These are phyloP conservation scores for Podospora bellae-mahoneyi DNA, from an alignment of 495 filamentous ascomycete species.

Conservation along the genomic window DNA sequence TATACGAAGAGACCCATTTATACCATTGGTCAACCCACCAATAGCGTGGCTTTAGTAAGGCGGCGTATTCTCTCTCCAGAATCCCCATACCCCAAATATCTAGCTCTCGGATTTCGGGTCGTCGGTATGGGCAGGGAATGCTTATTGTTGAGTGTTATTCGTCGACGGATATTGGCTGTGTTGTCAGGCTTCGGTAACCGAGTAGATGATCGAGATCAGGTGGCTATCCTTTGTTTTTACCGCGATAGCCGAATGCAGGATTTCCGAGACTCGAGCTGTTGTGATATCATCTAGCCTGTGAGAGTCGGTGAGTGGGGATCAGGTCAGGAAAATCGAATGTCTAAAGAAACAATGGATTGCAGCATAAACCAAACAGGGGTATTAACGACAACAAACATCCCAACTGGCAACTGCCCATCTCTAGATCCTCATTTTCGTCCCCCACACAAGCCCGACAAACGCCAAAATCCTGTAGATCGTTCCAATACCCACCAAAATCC, in stretches of 20 bases:
- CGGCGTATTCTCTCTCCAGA: background rate
- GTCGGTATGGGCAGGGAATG: background rate
- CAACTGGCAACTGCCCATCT: background rate
- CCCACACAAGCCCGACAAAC: constrained; percentile 38
- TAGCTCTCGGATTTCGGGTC: background rate
- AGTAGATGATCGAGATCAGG: background rate
- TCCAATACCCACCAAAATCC: constrained; percentile 38
- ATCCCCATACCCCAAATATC: background rate
- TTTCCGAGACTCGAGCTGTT: background rate
- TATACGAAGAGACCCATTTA: background rate
- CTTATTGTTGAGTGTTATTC: background rate
- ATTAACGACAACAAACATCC: background rate
- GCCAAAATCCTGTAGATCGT: constrained; percentile 41
- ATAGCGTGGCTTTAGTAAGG: background rate
- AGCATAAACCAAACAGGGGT: background rate
- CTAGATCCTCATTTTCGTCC: constrained; percentile 13
- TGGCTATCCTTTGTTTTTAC: background rate
- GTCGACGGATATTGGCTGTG: background rate
- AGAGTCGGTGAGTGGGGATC: too few species aligned
- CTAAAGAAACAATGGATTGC: background rate
- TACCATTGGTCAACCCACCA: background rate
- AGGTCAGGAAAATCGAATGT: too few species aligned
- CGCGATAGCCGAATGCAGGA: background rate
- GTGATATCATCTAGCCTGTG: background rate
- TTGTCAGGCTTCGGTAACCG: background rate